These are phyloP conservation scores for Aspergillus quadrilineatus DNA, from an alignment of 2,329 filamentous ascomycete species.

Conservation along the genomic window DNA sequence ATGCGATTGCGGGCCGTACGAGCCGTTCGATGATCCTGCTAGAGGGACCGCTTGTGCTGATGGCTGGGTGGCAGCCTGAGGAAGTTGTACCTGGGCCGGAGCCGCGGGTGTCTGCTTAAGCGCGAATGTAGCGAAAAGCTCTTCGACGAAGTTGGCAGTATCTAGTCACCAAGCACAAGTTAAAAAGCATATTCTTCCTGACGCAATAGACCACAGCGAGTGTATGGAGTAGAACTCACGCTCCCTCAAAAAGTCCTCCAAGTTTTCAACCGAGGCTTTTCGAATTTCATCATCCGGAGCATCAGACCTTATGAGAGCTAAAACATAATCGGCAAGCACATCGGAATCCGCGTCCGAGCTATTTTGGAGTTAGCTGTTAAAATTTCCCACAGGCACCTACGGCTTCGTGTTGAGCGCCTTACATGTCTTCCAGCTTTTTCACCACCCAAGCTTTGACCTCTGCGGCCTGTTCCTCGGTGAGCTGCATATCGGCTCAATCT, in stretches of 20 bases:
- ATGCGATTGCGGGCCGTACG: conserved; percentile 24
- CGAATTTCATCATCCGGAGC: conserved; percentile 55
- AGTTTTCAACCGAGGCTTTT: conserved; percentile 54
- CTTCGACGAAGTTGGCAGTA: conserved; percentile 55
- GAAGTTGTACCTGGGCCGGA: conserved; percentile 24
- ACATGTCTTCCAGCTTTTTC: conserved; percentile 59
- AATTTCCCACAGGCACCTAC: neutral
- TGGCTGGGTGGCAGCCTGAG: conserved; percentile 22
- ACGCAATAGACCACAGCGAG: neutral
- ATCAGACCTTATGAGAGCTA: conserved; percentile 58
- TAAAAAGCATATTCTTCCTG: conserved; percentile 8
- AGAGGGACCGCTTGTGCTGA: conserved; percentile 25
- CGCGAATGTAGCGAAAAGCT: conserved; percentile 54
- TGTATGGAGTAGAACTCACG: conserved; percentile 36
- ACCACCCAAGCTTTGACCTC: conserved; percentile 60
- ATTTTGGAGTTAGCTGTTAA: conserved; percentile 4
- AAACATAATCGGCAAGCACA: conserved; percentile 62
- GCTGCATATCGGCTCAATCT: conserved; percentile 45
- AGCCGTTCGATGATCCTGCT: conserved; percentile 21
- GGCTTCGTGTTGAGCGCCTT: conserved; percentile 26
- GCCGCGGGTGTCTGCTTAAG: conserved; percentile 40
- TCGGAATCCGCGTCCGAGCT: conserved; percentile 63
- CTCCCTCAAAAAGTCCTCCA: conserved; percentile 59
- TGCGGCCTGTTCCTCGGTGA: conserved; percentile 53
- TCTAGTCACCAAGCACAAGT: conserved; percentile 36